Percentiles rank a stretch among this genome's conserved stretches.
Evolutionary conservation across 257 asterid genomes (phyloP).

Genomic region (Mitragyna speciosa): DNA sequence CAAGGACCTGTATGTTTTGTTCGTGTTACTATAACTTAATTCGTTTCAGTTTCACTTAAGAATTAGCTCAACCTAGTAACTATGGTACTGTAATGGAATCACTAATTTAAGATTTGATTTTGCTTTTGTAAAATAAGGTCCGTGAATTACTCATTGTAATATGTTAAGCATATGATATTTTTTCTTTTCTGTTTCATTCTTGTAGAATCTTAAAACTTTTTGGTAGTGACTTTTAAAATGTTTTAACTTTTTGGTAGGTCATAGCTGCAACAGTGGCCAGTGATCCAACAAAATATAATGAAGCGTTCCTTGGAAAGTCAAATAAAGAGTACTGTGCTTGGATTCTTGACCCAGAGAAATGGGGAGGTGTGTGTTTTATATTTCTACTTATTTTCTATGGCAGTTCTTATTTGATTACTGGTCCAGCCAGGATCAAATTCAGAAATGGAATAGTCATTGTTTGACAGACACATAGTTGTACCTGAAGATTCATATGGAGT

Average conservation of each 20-base stretch:
- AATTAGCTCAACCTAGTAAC: no score
- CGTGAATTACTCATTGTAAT: background rate
- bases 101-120: background rate
- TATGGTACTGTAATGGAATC: background rate
- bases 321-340: constrained; percentile 84
- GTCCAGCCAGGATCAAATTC: background rate
- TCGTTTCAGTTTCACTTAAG: no score
- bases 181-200: constrained; percentile 4
- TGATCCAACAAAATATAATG: constrained; percentile 71
- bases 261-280: constrained; percentile 92
- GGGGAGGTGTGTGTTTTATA: constrained; percentile 76
- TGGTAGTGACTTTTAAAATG: background rate
- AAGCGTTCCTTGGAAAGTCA: constrained; percentile 82
- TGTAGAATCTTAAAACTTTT: constrained; percentile 11
- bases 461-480: no score
- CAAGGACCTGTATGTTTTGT: no score
- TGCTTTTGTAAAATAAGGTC: background rate
- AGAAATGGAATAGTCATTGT: background rate
- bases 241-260: constrained; percentile 50
- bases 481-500: background rate
- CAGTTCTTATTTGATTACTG: background rate
- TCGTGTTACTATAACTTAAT: no score
- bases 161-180: background rate
- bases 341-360: constrained; percentile 92
- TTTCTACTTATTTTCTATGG: constrained; percentile 6